A percentile compares a stretch with the other conserved stretches of the same genome.
phyloP scores from a whole-genome alignment of 768 basidiomycete species.

The Tulasnella sp. region DNA sequence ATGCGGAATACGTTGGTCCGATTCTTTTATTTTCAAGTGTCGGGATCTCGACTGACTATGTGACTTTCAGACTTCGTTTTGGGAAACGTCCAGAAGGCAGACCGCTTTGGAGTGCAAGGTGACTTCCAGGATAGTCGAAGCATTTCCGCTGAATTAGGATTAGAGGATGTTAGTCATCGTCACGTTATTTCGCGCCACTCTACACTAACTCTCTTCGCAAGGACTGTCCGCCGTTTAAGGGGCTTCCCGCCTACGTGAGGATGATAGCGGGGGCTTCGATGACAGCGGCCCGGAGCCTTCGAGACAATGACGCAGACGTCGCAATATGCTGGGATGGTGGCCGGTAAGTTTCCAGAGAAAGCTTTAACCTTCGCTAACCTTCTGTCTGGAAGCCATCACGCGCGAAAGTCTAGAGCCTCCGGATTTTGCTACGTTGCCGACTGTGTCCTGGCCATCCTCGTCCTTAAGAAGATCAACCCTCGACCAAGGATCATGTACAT shows the following conservation, averaged over 20 bases:
- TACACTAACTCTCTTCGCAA: constrained; percentile 36
- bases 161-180: constrained; percentile 46
- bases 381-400: constrained; percentile 58
- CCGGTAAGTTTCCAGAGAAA: constrained; percentile 29
- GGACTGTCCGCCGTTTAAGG: constrained; percentile 78
- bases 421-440: constrained; percentile 96
- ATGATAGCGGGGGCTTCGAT: constrained; percentile 71
- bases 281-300: constrained; percentile 58
- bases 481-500: constrained; percentile 68
- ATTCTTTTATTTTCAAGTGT: not conserved
- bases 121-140: constrained; percentile 19
- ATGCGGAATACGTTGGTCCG: constrained; percentile 30
- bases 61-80: not conserved
- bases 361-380: constrained; percentile 16
- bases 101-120: not conserved
- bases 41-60: not conserved
- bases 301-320: constrained; percentile 44
- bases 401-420: constrained; percentile 63
- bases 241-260: constrained; percentile 59
- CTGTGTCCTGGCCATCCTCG: constrained; percentile 70
- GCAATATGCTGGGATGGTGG: constrained; percentile 92
- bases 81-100: not conserved
- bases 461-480: constrained; percentile 43
- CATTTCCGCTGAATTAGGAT: constrained; percentile 41
- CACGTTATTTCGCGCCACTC: constrained; percentile 39